Evolutionary conservation across 768 basidiomycete species (phyloP).

Genomic region (Suillus paluster): DNA sequence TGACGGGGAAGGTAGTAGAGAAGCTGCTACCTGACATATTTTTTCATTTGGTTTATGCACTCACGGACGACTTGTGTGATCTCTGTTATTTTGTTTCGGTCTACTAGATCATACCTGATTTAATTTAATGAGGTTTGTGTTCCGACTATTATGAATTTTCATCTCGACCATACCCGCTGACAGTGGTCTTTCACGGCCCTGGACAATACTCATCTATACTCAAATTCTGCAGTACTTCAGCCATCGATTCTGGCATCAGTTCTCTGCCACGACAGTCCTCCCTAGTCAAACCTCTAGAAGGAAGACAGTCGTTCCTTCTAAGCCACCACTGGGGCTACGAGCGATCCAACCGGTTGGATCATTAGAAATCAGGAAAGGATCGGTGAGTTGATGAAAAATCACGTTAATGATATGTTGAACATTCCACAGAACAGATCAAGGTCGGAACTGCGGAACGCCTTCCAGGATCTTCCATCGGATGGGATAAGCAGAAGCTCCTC

Average conservation of each 20-base stretch:
- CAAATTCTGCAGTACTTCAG: not conserved
- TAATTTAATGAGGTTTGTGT: constrained; percentile 7
- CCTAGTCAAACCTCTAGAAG: not conserved
- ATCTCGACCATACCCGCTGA: not conserved
- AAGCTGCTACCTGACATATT: not conserved
- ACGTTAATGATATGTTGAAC: not conserved
- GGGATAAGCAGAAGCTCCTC: constrained; percentile 44
- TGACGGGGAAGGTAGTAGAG: constrained; percentile 4
- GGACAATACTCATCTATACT: not conserved
- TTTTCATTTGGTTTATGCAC: not conserved
- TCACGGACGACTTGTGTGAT: not conserved
- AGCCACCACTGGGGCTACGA: no score
- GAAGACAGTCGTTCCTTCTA: no score
- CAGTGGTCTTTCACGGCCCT: not conserved
- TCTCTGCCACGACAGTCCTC: not conserved
- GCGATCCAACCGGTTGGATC: not conserved
- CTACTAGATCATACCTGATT: constrained; percentile 3
- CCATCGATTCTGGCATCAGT: not conserved
- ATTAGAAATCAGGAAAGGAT: not conserved
- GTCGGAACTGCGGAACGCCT: constrained; percentile 71
- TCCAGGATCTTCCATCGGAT: constrained; percentile 40
- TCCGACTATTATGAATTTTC: not conserved
- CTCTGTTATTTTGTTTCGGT: not conserved
- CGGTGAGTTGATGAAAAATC: not conserved
- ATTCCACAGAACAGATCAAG: constrained; percentile 22